Conservation (phyloP, 805 yeast genomes). For the Tanozyma kutaoensis region DNA sequence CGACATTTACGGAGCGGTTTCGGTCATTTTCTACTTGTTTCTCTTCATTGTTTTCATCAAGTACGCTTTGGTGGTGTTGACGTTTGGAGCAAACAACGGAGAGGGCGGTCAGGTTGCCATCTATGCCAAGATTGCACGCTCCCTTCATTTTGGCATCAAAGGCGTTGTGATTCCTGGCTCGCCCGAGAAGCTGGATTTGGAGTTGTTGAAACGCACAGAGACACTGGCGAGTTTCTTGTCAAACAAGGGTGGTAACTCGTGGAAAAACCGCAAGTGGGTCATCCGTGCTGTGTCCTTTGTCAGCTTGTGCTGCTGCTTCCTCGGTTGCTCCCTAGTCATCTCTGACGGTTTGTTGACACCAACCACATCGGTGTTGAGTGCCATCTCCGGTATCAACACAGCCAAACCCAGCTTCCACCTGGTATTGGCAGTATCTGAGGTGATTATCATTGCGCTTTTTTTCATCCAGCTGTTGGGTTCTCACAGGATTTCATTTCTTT, state of each 20-base stretch:
- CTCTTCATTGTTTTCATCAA: slow-evolving; percentile 39
- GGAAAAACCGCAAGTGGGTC: slow-evolving; percentile 7
- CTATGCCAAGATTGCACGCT: slow-evolving; percentile 41
- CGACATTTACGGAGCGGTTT: slow-evolving; percentile 36
- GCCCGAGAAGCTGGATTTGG: slow-evolving; percentile 14
- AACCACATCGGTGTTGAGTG: slow-evolving; percentile 46
- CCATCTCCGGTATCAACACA: slow-evolving; percentile 41
- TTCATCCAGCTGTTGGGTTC: slow-evolving; percentile 37
- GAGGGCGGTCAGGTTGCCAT: slow-evolving; percentile 59
- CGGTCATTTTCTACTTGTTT: slow-evolving; percentile 42
- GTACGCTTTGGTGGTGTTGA: slow-evolving; percentile 35
- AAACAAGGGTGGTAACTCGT: slow-evolving; percentile 4
- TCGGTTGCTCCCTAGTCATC: slow-evolving; percentile 44
- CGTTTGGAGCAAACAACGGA: slow-evolving; percentile 41
- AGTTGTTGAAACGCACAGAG: slow-evolving; percentile 20
- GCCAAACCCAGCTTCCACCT: slow-evolving; percentile 32
- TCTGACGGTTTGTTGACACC: slow-evolving; percentile 54
- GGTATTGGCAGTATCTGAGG: slow-evolving; percentile 37
- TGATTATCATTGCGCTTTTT: slow-evolving; percentile 31
- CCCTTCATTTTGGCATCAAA: slow-evolving; percentile 30
- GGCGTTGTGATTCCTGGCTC: slow-evolving; percentile 31
- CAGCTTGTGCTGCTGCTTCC: slow-evolving; percentile 27
- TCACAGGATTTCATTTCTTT: slow-evolving; percentile 29
- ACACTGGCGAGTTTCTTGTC: slow-evolving; percentile 17
- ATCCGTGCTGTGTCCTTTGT: slow-evolving; percentile 15